Conservation (phyloP, 177 flowering plant genomes). For the Vitis hybrid region DNA sequence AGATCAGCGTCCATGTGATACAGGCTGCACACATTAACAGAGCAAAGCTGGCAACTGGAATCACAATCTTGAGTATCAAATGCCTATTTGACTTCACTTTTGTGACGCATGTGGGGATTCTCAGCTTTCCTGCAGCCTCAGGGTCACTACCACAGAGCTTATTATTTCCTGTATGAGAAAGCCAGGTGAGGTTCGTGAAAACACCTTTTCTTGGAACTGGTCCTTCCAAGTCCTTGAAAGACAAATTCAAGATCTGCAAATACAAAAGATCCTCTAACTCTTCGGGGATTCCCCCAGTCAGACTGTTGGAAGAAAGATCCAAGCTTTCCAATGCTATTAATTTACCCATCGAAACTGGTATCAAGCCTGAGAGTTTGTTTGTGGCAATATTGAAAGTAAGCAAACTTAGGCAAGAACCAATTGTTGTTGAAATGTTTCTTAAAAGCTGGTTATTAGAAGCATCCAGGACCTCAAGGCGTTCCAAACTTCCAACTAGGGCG, state of each 20-base stretch:
- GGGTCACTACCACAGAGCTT: conserved; percentile 8
- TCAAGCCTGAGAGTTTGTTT: conserved; percentile 1
- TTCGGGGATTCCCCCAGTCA: conserved; percentile 9
- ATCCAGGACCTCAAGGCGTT: background rate
- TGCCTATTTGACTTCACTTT: background rate
- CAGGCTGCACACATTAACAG: background rate
- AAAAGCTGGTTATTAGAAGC: conserved; percentile 1
- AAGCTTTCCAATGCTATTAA: background rate
- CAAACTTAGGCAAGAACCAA: background rate
- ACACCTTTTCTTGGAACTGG: conserved; percentile 6
- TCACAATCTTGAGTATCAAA: background rate
- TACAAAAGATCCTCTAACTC: background rate
- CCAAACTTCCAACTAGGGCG: background rate
- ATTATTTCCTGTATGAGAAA: conserved; percentile 4
- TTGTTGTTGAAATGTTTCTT: background rate
- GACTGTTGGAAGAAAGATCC: conserved; percentile 10
- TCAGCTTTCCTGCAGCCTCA: conserved; percentile 1
- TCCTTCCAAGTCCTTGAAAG: conserved; percentile 20
- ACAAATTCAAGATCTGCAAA: conserved; percentile 8
- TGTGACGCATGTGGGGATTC: background rate
- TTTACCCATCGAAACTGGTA: background rate
- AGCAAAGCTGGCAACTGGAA: background rate
- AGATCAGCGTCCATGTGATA: background rate
- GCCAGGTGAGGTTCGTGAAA: background rate
- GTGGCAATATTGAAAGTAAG: background rate